phyloP scores from a whole-genome alignment of 2,329 filamentous ascomycete species.

The Helicocarpus griseus region DNA sequence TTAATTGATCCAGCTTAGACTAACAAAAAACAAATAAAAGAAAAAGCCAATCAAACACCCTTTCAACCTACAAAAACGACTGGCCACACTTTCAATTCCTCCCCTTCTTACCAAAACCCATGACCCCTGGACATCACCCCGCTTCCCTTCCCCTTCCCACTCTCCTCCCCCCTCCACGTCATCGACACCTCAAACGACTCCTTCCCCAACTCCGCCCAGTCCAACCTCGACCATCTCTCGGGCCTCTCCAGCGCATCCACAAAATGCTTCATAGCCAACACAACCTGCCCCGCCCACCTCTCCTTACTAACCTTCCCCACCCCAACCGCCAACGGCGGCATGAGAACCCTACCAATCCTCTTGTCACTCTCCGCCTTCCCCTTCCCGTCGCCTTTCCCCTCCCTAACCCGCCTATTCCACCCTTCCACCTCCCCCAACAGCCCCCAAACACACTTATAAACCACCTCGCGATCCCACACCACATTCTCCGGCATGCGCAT shows the following conservation, averaged over 20 bases:
- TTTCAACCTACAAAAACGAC: too few relatives aligned
- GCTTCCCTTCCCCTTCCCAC: background rate
- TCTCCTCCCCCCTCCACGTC: constrained; percentile 15
- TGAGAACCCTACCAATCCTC: constrained; percentile 37
- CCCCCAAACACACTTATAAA: constrained; percentile 47
- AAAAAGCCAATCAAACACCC: too few relatives aligned
- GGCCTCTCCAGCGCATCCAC: constrained; percentile 38
- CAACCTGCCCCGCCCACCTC: constrained; percentile 42
- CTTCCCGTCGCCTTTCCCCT: constrained; percentile 25
- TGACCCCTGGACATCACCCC: background rate
- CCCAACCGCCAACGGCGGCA: constrained; percentile 46
- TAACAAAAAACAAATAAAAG: too few relatives aligned
- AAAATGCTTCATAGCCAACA: constrained; percentile 45
- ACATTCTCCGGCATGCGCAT: constrained; percentile 41
- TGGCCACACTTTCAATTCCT: too few relatives aligned
- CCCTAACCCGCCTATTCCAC: constrained; percentile 30
- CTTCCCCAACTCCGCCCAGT: constrained; percentile 25
- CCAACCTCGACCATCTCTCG: constrained; percentile 33
- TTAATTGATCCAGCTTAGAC: too few relatives aligned
- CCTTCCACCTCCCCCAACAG: constrained; percentile 41
- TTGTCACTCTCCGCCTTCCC: constrained; percentile 10
- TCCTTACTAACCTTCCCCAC: constrained; percentile 36
- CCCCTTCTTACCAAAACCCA: background rate
- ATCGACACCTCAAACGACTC: constrained; percentile 19
- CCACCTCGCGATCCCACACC: constrained; percentile 43